Evolutionary conservation across 495 filamentous ascomycete species (phyloP), one percentile per base, ranked within the genome.

Genomic region (Penicillium argentinense): DNA sequence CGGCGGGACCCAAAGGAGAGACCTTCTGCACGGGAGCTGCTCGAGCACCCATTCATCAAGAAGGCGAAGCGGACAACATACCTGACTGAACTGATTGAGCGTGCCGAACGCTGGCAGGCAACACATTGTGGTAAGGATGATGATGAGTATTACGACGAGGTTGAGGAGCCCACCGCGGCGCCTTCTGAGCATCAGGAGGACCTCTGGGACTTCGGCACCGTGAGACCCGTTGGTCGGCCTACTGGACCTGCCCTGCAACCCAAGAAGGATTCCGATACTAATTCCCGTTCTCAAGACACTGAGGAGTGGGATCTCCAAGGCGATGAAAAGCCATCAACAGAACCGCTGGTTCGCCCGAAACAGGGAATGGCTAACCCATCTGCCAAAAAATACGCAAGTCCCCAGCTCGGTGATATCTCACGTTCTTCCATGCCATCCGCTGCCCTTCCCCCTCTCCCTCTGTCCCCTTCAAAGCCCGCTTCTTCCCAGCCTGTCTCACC

Each of bases 171-270:
- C 6, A 39, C 61, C 5, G 45, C 57, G 1, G 49, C 48, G 13
- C 42, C 47, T 13, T 38, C 48, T 0, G 64, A 66, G 24, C 65
- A 71, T 25, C 62, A 71, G 7, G 69, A 76, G 17, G 80, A 96
- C 62, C 81, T 96, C 48, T 97, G 91, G 91, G 91, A 97, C 66
- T 97, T 97, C 74, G 91, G 91, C 18, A 97, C 91, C 2, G 86
- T 96, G 37, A 77, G 89, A 32, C 82, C 91, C 22, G 82, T 78
- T 17, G 80, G 75, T 23, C 73, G 84, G 58, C 74, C 71, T 18
- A 53, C 53, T 6, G 82, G 68, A 6, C 27, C 49, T 3, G 39
- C 45, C 9, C 67, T 89, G 16, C 83, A 80, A 43, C 72, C 82
- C 0, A 82, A 93, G 81, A 88, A 86, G 42, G 86, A 87, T 28